Base-by-base conservation (phyloP, 139 green algal genomes). In the Yamagishiella unicocca region DNA sequence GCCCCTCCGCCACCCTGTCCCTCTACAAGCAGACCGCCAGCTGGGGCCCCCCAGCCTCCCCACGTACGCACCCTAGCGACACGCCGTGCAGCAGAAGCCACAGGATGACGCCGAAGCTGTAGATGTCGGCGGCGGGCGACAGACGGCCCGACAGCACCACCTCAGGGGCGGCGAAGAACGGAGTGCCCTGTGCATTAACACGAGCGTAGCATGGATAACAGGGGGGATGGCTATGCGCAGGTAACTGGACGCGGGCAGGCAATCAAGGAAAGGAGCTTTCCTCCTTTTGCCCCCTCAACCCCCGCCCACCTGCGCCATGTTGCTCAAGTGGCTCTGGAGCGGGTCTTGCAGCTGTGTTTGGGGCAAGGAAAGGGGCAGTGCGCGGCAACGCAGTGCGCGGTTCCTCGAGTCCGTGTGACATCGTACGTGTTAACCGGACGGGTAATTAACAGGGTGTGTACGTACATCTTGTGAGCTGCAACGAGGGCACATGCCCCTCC, bases 231-330 rank as follows among this genome's bases (percentile, higher is more conserved):
- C 17, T 10, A 72, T n/a, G 9, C 58, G 58, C 58, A 67, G 58
- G 58, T 29, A 67, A 31, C 27, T 35, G 22, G 58, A 21, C n/a
- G 58, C 58, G 58, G 22, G 19, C 17, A 29, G 6, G 6, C 58
- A 67, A 67, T 31, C 58, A 29, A 67, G 50, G 50, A 17, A 25
- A 17, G 50, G 50, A 61, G 50, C 14, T 12, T 17, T 12, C 14
- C 12, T 17, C 50, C 50, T 12, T 61, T 12, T 61, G n/a, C n/a
- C 14, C 29, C 40, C 64, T n/a, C n/a, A 42, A n/a, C 14, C 58
- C 14, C 50, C 50, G 29, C 71, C 25, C 71, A 78, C 71, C 71
- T 78, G 73, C 45, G 45, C n/a, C 73, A 81, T 81, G 73, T 64
- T 8, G 43, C 43, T 64, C 1, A 64, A 14, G 45, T 81, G 73